Conservation (phyloP, 2,329 filamentous ascomycete species). For the Diaporthe vexans region DNA sequence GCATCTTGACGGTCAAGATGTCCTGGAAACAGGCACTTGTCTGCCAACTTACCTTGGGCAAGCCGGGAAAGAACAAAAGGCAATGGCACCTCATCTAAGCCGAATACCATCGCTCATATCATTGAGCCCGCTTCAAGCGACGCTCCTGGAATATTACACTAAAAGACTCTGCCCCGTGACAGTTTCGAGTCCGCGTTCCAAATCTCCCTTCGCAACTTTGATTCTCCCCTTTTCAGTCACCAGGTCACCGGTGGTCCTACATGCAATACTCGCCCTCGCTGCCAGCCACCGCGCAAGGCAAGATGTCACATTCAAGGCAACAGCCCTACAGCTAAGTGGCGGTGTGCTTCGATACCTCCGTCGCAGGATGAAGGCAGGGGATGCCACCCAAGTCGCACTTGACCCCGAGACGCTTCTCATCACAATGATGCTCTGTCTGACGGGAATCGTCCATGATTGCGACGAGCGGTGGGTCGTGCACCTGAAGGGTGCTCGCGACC, state of each 20-base stretch:
- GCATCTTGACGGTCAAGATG: neutral
- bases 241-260: conserved; percentile 38
- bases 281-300: conserved; percentile 40
- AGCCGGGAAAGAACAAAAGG: neutral
- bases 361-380: conserved; percentile 49
- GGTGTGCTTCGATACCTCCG: conserved; percentile 54
- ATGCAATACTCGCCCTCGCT: conserved; percentile 40
- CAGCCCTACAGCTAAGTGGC: conserved; percentile 49
- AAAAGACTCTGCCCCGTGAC: conserved; percentile 41
- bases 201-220: conserved; percentile 42
- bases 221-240: conserved; percentile 40
- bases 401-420: conserved; percentile 54
- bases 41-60: neutral
- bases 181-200: conserved; percentile 35
- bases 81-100: neutral
- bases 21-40: neutral
- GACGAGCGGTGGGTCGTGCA: conserved; percentile 60
- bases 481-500: conserved; percentile 60
- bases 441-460: conserved; percentile 55
- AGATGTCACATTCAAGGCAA: conserved; percentile 37
- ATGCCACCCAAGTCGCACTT: conserved; percentile 38
- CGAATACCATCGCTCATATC: neutral
- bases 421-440: conserved; percentile 62
- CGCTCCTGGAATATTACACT: conserved; percentile 40
- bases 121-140: conserved; percentile 5